Base-by-base conservation (phyloP, 495 filamentous ascomycete species). In the Ascodesmis nigricans region DNA sequence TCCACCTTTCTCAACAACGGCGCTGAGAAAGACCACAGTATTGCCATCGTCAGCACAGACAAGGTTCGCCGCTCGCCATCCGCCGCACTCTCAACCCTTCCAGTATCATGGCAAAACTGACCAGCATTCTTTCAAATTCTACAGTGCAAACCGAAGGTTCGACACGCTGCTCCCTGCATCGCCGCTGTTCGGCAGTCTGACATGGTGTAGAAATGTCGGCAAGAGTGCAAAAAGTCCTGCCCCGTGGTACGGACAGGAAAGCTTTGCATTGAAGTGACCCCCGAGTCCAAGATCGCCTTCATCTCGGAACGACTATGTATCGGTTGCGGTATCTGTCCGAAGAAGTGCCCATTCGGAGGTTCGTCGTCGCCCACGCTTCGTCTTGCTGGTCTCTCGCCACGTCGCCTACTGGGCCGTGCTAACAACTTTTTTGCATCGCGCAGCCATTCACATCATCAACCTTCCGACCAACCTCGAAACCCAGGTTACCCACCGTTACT, bases 151-250 rank as follows among this genome's bases (percentile, higher is more conserved):
- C 83, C 83, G n/a, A 93, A 93, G 73, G 80, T 80, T 64, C 40
- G 50, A 10, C n/a, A n/a, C n/a, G n/a, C n/a, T n/a, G n/a, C n/a
- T n/a, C n/a, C n/a, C n/a, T n/a, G n/a, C 35, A n/a, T 14, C 21
- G 9, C 20, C 2, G 16, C 5, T 13, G 6, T 11, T 24, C 32
- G 34, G 48, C 37, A 41, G 35, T 32, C 27, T 6, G 10, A 15
- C 14, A 15, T 8, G 16, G 5, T 39, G 17, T 41, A 79, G 73
- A 83, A 90, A 78, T 91, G 79, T 59, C 67, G 82, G 45, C 87
- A 97, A 63, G 87, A 97, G 61, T 97, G 90, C 69, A 95, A 95
- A 60, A 92, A 92, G 57, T 80, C 81, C 4, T 97, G 87, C 55
- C 87, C 90, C n/a, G 81, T 97, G 28, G 87, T 97, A 37, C 75